These are phyloP conservation scores for Filosporella fistucella DNA, from an alignment of 495 filamentous ascomycete genomes.

Conservation along the genomic window DNA sequence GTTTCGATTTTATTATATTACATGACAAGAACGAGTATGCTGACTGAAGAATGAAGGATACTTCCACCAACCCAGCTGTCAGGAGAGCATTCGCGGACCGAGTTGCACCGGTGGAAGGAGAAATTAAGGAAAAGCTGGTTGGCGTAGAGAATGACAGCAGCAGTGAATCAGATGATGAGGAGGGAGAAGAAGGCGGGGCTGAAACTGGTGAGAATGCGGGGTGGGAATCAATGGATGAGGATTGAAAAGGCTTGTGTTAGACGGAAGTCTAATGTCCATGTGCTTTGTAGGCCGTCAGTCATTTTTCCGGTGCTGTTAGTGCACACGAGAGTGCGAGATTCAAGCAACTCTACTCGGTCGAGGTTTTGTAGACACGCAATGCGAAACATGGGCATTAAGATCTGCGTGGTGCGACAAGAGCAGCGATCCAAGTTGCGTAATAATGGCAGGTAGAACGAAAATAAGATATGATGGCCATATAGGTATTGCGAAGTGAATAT, in stretches of 20 bases:
- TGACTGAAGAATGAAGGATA: constrained; percentile 46
- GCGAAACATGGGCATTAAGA: too few relatives aligned
- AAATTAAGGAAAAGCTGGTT: constrained; percentile 72
- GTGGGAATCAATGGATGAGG: constrained; percentile 92
- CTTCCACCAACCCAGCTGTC: constrained; percentile 89
- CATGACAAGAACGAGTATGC: not conserved
- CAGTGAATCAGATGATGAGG: constrained; percentile 53
- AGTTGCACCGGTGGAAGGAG: constrained; percentile 54
- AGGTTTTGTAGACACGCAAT: too few relatives aligned
- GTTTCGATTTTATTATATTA: not conserved
- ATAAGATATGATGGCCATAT: too few relatives aligned
- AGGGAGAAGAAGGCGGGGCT: constrained; percentile 37
- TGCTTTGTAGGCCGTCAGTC: too few relatives aligned
- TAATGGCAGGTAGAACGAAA: too few relatives aligned
- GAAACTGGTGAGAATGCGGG: constrained; percentile 55
- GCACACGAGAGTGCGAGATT: too few relatives aligned
- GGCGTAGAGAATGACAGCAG: constrained; percentile 59
- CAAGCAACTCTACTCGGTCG: too few relatives aligned
- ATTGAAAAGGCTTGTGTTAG: constrained; percentile 33
- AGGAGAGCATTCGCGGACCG: constrained; percentile 77
- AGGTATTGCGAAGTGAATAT: too few relatives aligned
- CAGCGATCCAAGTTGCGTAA: too few relatives aligned
- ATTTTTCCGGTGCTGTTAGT: too few relatives aligned
- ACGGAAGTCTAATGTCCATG: not conserved
- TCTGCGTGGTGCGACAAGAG: too few relatives aligned